Evolutionary conservation across 768 basidiomycete genomes (phyloP).

Genomic region (Dentipellis fragilis): DNA sequence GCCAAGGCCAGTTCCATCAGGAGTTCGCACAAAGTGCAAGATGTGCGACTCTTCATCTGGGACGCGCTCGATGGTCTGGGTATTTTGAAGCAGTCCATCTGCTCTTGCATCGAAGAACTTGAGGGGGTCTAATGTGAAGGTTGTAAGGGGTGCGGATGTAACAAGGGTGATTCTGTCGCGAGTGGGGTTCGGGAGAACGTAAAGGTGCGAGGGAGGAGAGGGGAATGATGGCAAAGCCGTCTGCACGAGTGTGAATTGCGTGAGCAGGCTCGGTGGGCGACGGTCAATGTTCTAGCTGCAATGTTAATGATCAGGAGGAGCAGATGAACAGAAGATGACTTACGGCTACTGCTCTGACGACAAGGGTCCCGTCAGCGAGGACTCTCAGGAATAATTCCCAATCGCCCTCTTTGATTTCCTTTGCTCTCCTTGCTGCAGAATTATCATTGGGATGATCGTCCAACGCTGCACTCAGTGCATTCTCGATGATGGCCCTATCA

Average conservation of each 20-base stretch:
- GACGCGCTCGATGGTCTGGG: conserved; percentile 6
- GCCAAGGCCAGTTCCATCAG: conserved; percentile 68
- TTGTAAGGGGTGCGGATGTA: conserved; percentile 55
- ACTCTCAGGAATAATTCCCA: conserved; percentile 78
- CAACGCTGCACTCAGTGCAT: conserved; percentile 35
- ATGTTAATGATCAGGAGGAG: conserved; percentile 1
- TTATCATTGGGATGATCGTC: conserved; percentile 16
- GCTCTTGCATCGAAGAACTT: conserved; percentile 51
- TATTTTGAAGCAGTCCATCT: conserved; percentile 33
- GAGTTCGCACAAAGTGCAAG: conserved; percentile 60
- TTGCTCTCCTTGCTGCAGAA: conserved; percentile 30
- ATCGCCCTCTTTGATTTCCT: conserved; percentile 57
- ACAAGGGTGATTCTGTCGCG: conserved; percentile 35
- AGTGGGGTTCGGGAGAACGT: conserved; percentile 40
- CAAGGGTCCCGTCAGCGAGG: conserved; percentile 60
- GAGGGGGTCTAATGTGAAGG: conserved; percentile 46
- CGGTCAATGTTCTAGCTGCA: conserved; percentile 74
- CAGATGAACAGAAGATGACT: conserved; percentile 21
- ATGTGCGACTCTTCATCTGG: conserved; percentile 24
- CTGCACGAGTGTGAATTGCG: conserved; percentile 65
- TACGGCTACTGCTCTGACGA: conserved; percentile 66
- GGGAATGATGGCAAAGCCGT: conserved; percentile 41
- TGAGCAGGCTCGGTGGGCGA: conserved; percentile 74
- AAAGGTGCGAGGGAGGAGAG: conserved; percentile 38
- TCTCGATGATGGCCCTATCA: conserved; percentile 49